phyloP scores from a whole-genome alignment of 1,284 basidiomycete species.

The Cryptococcus maquisensis region DNA sequence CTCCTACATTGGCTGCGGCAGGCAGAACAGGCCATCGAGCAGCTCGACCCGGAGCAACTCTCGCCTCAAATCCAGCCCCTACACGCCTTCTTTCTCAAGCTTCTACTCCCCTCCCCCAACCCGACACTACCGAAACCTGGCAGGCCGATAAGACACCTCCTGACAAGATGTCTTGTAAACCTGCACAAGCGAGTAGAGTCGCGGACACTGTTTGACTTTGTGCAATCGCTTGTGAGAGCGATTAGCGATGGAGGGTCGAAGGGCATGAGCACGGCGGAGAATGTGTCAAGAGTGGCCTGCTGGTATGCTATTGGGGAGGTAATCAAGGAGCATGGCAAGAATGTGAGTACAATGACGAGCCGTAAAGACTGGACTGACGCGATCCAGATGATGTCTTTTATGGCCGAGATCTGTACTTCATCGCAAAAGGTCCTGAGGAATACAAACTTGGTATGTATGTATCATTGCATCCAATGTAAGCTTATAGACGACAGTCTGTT shows the following conservation, averaged over 20 bases:
- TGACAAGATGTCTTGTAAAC: constrained; percentile 69
- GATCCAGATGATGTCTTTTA: constrained; percentile 86
- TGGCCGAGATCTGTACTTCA: constrained; percentile 71
- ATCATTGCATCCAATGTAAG: not conserved
- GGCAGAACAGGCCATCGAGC: constrained; percentile 43
- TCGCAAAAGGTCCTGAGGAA: constrained; percentile 63
- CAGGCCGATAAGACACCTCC: constrained; percentile 73
- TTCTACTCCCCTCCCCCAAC: constrained; percentile 29
- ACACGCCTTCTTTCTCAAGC: constrained; percentile 41
- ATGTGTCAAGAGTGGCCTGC: constrained; percentile 57
- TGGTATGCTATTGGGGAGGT: constrained; percentile 78
- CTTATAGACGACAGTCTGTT: constrained; percentile 55
- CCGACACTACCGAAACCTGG: constrained; percentile 67
- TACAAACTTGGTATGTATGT: constrained; percentile 61
- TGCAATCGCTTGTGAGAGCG: constrained; percentile 72
- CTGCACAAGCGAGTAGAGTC: constrained; percentile 81
- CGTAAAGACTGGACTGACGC: not conserved
- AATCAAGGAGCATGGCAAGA: constrained; percentile 75
- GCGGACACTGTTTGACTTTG: constrained; percentile 76
- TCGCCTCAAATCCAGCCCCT: constrained; percentile 25
- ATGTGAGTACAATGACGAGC: constrained; percentile 55
- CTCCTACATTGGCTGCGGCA: constrained; percentile 42
- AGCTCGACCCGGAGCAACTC: constrained; percentile 20
- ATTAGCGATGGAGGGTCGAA: constrained; percentile 56
- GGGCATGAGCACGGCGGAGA: constrained; percentile 54